Base-by-base conservation (phyloP, 805 yeast genomes). In the Ogataea glucozyma region DNA sequence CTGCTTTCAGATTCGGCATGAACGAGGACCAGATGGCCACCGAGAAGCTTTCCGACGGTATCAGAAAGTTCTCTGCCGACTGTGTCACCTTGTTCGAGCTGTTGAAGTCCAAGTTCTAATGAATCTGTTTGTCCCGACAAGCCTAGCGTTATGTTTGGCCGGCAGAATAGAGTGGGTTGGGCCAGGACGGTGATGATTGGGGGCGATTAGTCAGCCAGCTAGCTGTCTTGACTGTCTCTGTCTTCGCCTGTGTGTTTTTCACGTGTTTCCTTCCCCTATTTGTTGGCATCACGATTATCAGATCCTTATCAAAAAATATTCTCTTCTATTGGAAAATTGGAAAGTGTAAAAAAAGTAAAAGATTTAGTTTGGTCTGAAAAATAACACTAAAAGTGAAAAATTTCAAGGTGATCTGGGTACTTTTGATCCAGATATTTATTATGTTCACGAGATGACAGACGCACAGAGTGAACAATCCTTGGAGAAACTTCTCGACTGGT, bases 11-110 rank as follows among this genome's bases (percentile, higher is more conserved):
- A 79, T 88, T 79, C 76, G 77, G 73, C 47, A 74, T 93, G 58
- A 91, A 93, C 74, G 95, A 93, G 69, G 98, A 93, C 68, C 93
- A 93, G 53, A 91, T 93, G 98, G 95, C 97, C 59, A 88, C 97
- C 54, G 97, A 88, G 76, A 93, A 93, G 78, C 81, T 93, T 66
- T 72, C 96, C 58, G 96, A 93, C 67, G 99, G 99, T 80, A 93
- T 93, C 75, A 86, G 98, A 79, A 81, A 83, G 69, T 93, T 93
- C 72, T 87, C 97, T 60, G 91, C 85, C 68, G 99, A 93, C 69
- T 84, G 95, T 60, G 81, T 73, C 58, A 83, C 96, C 43, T 79
- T 93, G 66, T 71, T 81, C 67, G 69, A 75, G 47, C 73, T 81
- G 62, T 77, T 86, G 67, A 49, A 49, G 48, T 31, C 47, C 22